Evolutionary conservation across 2,329 filamentous ascomycete species (phyloP).

Genomic region (Paecilomyces dactylethromorphus): DNA sequence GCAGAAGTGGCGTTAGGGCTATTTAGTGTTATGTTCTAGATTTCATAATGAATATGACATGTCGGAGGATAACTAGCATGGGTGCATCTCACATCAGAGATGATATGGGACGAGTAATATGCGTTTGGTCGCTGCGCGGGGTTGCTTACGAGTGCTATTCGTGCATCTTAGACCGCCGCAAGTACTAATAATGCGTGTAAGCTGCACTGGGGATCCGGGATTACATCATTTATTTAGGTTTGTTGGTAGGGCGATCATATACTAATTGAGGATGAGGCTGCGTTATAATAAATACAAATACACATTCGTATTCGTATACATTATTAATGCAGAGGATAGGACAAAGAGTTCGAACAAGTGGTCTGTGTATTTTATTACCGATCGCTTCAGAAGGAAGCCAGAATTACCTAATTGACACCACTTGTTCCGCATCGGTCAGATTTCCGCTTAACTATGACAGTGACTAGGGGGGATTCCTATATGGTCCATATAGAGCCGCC

Average conservation of each 20-base stretch:
- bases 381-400: background rate
- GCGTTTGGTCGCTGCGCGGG: background rate
- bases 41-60: too few relatives aligned
- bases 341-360: background rate
- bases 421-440: background rate
- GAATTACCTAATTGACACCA: background rate
- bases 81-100: too few relatives aligned
- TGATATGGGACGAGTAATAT: too few relatives aligned
- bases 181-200: background rate
- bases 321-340: background rate
- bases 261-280: too few relatives aligned
- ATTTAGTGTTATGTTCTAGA: too few relatives aligned
- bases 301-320: too few relatives aligned
- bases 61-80: too few relatives aligned
- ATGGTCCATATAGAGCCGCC: too few relatives aligned
- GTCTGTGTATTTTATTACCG: background rate
- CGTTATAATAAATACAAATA: background rate
- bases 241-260: background rate
- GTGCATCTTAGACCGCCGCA: background rate
- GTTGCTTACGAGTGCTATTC: background rate
- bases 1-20: too few relatives aligned
- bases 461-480: too few relatives aligned
- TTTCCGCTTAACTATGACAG: background rate
- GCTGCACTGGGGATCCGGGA: background rate
- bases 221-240: background rate